Evolutionary conservation across 2,329 filamentous ascomycete genomes (phyloP).

Genomic region (Pleurostoma richardsiae): DNA sequence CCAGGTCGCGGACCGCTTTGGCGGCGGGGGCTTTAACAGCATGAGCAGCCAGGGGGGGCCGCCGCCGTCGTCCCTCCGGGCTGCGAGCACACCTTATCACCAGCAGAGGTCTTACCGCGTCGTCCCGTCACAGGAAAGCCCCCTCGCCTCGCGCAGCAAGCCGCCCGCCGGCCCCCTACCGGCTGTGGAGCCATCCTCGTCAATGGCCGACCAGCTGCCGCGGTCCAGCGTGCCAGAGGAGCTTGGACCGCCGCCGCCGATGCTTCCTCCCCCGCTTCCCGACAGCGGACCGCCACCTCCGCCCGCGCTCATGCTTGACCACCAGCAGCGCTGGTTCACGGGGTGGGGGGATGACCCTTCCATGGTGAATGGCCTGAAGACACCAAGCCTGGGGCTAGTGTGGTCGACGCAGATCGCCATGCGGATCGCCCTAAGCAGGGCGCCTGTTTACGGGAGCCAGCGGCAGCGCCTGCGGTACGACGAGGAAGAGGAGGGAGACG

Average conservation of each 20-base stretch:
- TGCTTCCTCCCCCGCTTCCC: constrained; percentile 14
- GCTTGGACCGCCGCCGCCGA: constrained; percentile 1
- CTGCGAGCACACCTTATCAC: constrained; percentile 8
- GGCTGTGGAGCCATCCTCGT: constrained; percentile 30
- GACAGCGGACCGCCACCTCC: constrained; percentile 27
- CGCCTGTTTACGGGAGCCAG: constrained; percentile 44
- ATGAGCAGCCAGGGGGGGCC: constrained; percentile 12
- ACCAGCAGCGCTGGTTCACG: constrained; percentile 93
- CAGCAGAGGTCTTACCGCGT: constrained; percentile 4
- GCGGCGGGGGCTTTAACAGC: constrained; percentile 6
- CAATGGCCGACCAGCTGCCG: constrained; percentile 26
- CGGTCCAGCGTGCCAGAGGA: constrained; percentile 22
- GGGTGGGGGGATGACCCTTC: constrained; percentile 77
- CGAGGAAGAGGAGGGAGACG: constrained; percentile 30
- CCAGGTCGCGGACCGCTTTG: constrained; percentile 88
- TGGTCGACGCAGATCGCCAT: constrained; percentile 88
- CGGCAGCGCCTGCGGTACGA: constrained; percentile 16
- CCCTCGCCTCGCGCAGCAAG: constrained; percentile 41
- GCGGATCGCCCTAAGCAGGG: constrained; percentile 75
- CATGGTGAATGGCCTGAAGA: constrained; percentile 58
- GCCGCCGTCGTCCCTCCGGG: constrained; percentile 8
- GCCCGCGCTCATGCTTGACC: constrained; percentile 66
- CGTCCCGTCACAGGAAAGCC: constrained; percentile 36
- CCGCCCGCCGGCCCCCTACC: constrained; percentile 19
- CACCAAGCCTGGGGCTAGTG: constrained; percentile 78